Percentiles rank a stretch among this genome's conserved stretches.
Conservation (phyloP, 352 stramenopile species). For the Pythium folliculosum region DNA sequence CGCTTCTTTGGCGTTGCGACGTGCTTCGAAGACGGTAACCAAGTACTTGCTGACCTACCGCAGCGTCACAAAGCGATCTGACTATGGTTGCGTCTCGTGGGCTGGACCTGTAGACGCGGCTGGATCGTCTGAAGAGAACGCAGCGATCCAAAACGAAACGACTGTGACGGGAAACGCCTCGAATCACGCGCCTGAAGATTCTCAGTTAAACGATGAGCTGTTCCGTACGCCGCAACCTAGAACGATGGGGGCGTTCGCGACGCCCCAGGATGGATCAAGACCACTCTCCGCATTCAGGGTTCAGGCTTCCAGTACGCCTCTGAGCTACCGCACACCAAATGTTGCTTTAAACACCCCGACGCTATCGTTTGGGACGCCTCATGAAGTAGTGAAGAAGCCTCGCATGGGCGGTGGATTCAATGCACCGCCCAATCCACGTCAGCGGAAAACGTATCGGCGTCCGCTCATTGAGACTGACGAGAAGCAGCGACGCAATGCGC, state of each 20-base stretch:
- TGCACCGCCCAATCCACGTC: slow-evolving; percentile 37
- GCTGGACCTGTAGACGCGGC: slow-evolving; percentile 9
- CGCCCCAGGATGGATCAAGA: slow-evolving; percentile 9
- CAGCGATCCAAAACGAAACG: slow-evolving; percentile 2
- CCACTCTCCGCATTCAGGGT: not conserved
- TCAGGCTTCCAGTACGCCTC: slow-evolving; percentile 1
- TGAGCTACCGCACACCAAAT: slow-evolving; percentile 23
- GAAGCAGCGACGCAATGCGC: slow-evolving; percentile 45
- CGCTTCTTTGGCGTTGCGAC: slow-evolving; percentile 63
- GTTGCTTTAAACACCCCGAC: slow-evolving; percentile 9
- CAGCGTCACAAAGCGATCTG: not conserved
- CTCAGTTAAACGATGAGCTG: slow-evolving; percentile 10
- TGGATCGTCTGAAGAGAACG: slow-evolving; percentile 11
- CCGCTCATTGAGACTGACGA: slow-evolving; percentile 63
- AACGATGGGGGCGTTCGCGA: not conserved
- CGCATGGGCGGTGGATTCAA: slow-evolving; percentile 36
- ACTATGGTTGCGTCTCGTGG: not conserved
- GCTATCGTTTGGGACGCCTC: slow-evolving; percentile 18
- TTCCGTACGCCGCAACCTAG: slow-evolving; percentile 24
- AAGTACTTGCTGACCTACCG: not conserved
- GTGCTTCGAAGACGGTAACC: slow-evolving; percentile 28
- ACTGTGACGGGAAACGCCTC: not conserved
- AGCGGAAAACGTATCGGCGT: slow-evolving; percentile 49
- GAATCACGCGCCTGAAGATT: not conserved
- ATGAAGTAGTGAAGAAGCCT: slow-evolving; percentile 61